phyloP scores from a whole-genome alignment of 169 alveolate genomes.

The Plasmodium cynomolgi region DNA sequence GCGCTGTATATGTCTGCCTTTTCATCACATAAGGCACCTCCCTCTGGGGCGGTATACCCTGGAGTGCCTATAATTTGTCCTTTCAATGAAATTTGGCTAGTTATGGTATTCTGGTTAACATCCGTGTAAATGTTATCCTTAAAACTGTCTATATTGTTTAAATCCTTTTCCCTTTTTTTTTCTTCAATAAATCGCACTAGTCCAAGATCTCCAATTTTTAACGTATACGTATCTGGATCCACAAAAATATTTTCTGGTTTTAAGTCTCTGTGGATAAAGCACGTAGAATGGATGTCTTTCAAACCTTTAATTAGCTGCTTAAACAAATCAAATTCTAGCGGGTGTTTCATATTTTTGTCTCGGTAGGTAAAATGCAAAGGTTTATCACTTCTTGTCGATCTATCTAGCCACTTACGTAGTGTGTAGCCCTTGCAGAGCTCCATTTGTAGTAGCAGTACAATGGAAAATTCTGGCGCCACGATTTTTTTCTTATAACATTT shows the following conservation, averaged over 20 bases:
- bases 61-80: slow-evolving; percentile 94
- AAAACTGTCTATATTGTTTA: slow-evolving; percentile 46
- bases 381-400: slow-evolving; percentile 80
- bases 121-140: slow-evolving; percentile 64
- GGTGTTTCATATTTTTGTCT: slow-evolving; percentile 73
- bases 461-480: slow-evolving; percentile 77
- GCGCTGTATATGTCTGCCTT: slow-evolving; percentile 93
- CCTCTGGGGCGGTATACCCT: slow-evolving; percentile 93
- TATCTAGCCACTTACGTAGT: slow-evolving; percentile 90
- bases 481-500: slow-evolving; percentile 73
- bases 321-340: slow-evolving; percentile 86
- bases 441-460: slow-evolving; percentile 89
- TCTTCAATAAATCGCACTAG: slow-evolving; percentile 90
- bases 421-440: slow-evolving; percentile 90
- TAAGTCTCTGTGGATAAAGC: slow-evolving; percentile 92
- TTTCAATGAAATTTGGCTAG: slow-evolving; percentile 81
- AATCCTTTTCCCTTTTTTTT: slow-evolving; percentile 75
- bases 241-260: slow-evolving; percentile 93
- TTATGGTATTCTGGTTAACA: slow-evolving; percentile 63
- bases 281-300: slow-evolving; percentile 89
- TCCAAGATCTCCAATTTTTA: slow-evolving; percentile 93
- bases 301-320: slow-evolving; percentile 90
- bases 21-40: slow-evolving; percentile 92
- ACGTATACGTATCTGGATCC: slow-evolving; percentile 83
- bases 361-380: slow-evolving; percentile 74